Evolutionary conservation across 352 stramenopile genomes (phyloP).

Genomic region (Globisporangium parvum): DNA sequence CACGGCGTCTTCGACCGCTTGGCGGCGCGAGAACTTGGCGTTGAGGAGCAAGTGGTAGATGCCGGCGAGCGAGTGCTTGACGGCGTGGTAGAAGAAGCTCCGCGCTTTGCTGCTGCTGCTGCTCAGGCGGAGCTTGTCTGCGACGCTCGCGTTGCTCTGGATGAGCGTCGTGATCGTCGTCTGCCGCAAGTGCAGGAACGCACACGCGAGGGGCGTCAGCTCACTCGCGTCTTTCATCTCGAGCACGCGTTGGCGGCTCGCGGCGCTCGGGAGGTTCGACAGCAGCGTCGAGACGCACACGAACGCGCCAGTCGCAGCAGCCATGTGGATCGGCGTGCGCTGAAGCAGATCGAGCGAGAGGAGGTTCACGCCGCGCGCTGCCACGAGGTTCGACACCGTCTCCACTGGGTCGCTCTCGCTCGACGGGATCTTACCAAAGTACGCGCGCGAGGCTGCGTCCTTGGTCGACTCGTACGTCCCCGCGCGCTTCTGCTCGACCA

Average conservation of each 20-base stretch:
- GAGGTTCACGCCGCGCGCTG: slow-evolving; percentile 38
- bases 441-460: slow-evolving; percentile 28
- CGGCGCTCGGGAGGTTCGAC: slow-evolving; percentile 15
- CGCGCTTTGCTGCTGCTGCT: slow-evolving; percentile 11
- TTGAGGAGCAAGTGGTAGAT: slow-evolving; percentile 78
- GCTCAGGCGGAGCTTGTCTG: slow-evolving; percentile 15
- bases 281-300: slow-evolving; percentile 69
- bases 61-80: slow-evolving; percentile 57
- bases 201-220: slow-evolving; percentile 52
- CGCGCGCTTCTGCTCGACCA: slow-evolving; percentile 20
- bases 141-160: slow-evolving; percentile 50
- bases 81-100: slow-evolving; percentile 79
- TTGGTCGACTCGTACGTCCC: slow-evolving; percentile 46
- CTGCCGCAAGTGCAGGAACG: slow-evolving; percentile 53
- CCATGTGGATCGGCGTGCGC: slow-evolving; percentile 55
- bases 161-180: slow-evolving; percentile 74
- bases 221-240: slow-evolving; percentile 29
- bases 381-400: slow-evolving; percentile 62
- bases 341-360: slow-evolving; percentile 37
- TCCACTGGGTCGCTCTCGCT: slow-evolving; percentile 63
- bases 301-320: slow-evolving; percentile 67
- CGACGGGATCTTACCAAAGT: slow-evolving; percentile 32
- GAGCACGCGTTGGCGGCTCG: slow-evolving; percentile 25
- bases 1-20: slow-evolving; percentile 71
- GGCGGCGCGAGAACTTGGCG: slow-evolving; percentile 60